Base-by-base conservation (phyloP, 768 basidiomycete genomes). In the Tephrocybe sp. region DNA sequence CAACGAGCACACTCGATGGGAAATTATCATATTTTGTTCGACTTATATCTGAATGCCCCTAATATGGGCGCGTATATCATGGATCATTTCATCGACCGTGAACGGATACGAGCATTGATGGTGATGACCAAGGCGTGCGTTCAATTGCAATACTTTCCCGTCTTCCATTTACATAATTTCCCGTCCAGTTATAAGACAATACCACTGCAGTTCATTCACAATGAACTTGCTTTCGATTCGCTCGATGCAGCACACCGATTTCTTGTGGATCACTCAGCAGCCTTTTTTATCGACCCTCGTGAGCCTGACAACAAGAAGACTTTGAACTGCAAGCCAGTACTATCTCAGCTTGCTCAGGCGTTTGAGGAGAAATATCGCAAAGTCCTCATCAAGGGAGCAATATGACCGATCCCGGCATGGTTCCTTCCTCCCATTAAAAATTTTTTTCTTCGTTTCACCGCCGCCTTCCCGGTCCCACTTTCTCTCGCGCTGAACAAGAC, bases 21-120 rank as follows among this genome's bases (percentile, higher is more conserved):
- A 63, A 99, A 98, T 66, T 99, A 98, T 69, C 91, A 93, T 68
- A 79, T 84, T 34, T 78, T 99, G 58, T 98, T 98, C 73, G 82
- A 83, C 47, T 71, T 93, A 49, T 98, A 91, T 69, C 60, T 80
- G 60, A 75, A 76, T 46, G 92, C 92, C 36, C 93, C 94, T 22
- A 94, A 96, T 64, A 98, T 98, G 97, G 92, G 93, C 31, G 94
- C 83, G 46, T 98, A 98, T 68, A 93, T 99, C 62, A 97, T 99
- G 92, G 97, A 98, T 69, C 94, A 98, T 67, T 98, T 98, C 67
- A 88, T 98, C 61, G 83, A 86, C 61, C 80, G 97, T 60, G 97
- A 98, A 72, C 75, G 97, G 51, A 79, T 88, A 48, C 82, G 83
- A 51, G 94, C 93, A 1, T 66, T 99, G 53, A 82, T 92, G 63